Percentiles rank a stretch among this genome's conserved stretches.
Evolutionary conservation across 441 rosid species (phyloP).

Genomic region (Jatropha multifida): DNA sequence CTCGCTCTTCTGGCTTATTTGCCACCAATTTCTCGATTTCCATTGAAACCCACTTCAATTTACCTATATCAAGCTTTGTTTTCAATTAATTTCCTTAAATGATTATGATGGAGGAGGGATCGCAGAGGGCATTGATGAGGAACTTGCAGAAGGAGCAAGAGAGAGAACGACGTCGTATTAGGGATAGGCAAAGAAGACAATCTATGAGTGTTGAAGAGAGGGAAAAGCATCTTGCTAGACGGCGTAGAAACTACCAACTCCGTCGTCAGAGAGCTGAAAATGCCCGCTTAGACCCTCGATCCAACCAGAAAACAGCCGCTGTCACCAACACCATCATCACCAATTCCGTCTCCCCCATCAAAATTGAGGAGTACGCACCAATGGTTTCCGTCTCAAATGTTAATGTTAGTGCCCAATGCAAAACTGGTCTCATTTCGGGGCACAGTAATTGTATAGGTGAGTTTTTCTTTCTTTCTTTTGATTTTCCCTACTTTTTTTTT

Average conservation of each 20-base stretch:
- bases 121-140: slow-evolving; percentile 40
- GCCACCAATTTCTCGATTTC: neutral
- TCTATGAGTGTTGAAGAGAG: slow-evolving; percentile 86
- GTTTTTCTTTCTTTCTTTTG: neutral
- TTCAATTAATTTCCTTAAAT: neutral
- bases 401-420: neutral
- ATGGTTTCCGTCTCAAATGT: slow-evolving; percentile 31
- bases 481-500: neutral
- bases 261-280: slow-evolving; percentile 67
- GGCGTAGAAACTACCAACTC: slow-evolving; percentile 81
- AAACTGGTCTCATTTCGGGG: neutral
- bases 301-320: slow-evolving; percentile 17
- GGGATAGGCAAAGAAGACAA: slow-evolving; percentile 84
- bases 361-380: slow-evolving; percentile 24
- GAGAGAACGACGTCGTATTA: slow-evolving; percentile 72
- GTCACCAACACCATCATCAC: neutral
- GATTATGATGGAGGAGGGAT: slow-evolving; percentile 36
- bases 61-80: neutral
- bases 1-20: neutral
- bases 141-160: slow-evolving; percentile 69
- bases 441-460: slow-evolving; percentile 11
- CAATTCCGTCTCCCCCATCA: neutral
- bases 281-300: slow-evolving; percentile 39
- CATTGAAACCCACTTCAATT: neutral
- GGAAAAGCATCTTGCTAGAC: slow-evolving; percentile 87